These are phyloP conservation scores for Arthroderma sp. DNA, from an alignment of 2,329 filamentous ascomycete genomes.

Conservation along the genomic window DNA sequence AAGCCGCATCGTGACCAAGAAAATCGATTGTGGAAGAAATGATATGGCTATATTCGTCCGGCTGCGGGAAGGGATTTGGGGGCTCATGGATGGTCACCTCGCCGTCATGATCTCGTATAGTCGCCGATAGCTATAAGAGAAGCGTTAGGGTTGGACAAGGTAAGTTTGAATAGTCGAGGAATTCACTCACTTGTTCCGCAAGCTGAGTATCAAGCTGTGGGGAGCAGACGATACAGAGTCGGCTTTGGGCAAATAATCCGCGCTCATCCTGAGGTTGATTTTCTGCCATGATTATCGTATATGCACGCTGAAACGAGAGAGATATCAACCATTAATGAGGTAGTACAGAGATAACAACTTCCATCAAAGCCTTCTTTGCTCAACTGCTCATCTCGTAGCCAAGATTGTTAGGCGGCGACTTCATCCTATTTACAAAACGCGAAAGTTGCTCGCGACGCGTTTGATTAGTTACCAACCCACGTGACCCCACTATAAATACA, in stretches of 20 bases:
- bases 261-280: slow-evolving; percentile 13
- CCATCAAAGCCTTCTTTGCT: too few relatives aligned
- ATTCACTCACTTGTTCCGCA: slow-evolving; percentile 27
- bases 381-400: too few relatives aligned
- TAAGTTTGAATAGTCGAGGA: not conserved
- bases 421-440: too few relatives aligned
- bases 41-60: slow-evolving; percentile 48
- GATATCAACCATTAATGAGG: too few relatives aligned
- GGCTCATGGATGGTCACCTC: slow-evolving; percentile 31
- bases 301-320: too few relatives aligned
- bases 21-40: slow-evolving; percentile 77
- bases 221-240: slow-evolving; percentile 34
- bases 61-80: slow-evolving; percentile 22
- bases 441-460: too few relatives aligned
- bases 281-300: slow-evolving; percentile 14
- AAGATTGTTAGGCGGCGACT: too few relatives aligned
- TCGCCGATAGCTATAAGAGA: slow-evolving; percentile 16
- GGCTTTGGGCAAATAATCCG: slow-evolving; percentile 33
- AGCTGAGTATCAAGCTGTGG: slow-evolving; percentile 26
- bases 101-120: slow-evolving; percentile 37
- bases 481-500: too few relatives aligned
- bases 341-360: too few relatives aligned
- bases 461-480: too few relatives aligned
- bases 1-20: slow-evolving; percentile 63
- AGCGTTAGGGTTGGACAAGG: not conserved